Percentiles rank a stretch among this genome's conserved stretches.
These are phyloP conservation scores for Gastrolobium villosum DNA, from an alignment of 306 rosid genomes.

Conservation along the genomic window DNA sequence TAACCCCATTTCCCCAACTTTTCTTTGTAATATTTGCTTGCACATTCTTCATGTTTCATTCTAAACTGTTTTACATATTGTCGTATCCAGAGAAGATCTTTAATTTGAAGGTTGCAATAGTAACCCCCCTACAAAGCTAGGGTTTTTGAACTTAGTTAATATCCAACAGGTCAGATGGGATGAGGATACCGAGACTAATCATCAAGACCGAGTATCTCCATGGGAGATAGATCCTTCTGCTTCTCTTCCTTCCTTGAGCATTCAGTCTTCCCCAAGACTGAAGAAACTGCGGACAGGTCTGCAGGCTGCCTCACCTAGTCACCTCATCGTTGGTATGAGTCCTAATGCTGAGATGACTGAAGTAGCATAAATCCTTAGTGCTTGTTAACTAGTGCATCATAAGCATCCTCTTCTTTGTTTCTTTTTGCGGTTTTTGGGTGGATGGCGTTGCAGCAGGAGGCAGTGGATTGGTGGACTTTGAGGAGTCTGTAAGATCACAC, in stretches of 20 bases:
- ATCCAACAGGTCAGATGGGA: slow-evolving; percentile 91
- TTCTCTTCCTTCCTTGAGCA: slow-evolving; percentile 87
- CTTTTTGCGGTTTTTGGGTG: slow-evolving; percentile 13
- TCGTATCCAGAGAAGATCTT: not conserved
- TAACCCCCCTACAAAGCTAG: not conserved
- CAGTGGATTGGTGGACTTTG: slow-evolving; percentile 84
- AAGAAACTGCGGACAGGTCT: slow-evolving; percentile 92
- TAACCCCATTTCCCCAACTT: not conserved
- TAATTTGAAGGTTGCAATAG: not conserved
- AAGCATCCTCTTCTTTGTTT: slow-evolving; percentile 22
- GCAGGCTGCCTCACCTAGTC: slow-evolving; percentile 67
- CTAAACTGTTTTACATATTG: not conserved
- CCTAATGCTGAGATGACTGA: slow-evolving; percentile 40
- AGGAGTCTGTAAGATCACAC: slow-evolving; percentile 93
- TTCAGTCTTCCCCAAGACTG: slow-evolving; percentile 92
- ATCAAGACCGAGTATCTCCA: slow-evolving; percentile 84
- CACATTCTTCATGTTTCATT: slow-evolving; percentile 10
- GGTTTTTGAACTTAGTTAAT: slow-evolving; percentile 25
- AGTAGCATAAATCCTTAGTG: slow-evolving; percentile 2
- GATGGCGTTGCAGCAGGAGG: slow-evolving; percentile 62
- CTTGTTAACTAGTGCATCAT: slow-evolving; percentile 14
- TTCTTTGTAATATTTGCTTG: slow-evolving; percentile 21
- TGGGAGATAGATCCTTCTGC: slow-evolving; percentile 95
- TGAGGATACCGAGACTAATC: slow-evolving; percentile 72
- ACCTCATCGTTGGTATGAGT: slow-evolving; percentile 70